Conservation (phyloP, 2,329 filamentous ascomycete species). For the Fonsecaea erecta region DNA sequence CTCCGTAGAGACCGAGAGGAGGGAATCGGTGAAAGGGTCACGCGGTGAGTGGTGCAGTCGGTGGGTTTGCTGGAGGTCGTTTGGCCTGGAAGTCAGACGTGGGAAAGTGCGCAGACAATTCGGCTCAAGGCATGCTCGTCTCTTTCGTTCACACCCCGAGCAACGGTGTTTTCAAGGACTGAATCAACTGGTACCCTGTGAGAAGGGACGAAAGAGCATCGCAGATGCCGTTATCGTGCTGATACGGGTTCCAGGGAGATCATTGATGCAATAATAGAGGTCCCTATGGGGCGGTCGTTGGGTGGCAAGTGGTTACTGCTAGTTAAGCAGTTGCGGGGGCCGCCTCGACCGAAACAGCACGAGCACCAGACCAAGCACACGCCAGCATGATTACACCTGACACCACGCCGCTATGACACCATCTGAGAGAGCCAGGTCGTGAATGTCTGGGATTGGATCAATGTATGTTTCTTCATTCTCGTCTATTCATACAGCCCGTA, state of each 20-base stretch:
- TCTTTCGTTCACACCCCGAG: background rate
- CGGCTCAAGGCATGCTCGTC: constrained; percentile 14
- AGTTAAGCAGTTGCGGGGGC: constrained; percentile 26
- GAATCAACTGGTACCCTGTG: background rate
- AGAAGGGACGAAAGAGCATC: constrained; percentile 7
- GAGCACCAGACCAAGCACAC: constrained; percentile 4
- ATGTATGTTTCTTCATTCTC: constrained; percentile 1
- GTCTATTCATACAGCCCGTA: constrained; percentile 25
- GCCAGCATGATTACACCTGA: background rate
- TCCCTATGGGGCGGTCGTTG: constrained; percentile 21
- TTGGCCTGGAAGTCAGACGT: constrained; percentile 2
- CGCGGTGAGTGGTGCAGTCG: constrained; percentile 17
- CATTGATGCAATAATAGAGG: constrained; percentile 21
- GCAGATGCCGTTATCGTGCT: constrained; percentile 24
- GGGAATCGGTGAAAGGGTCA: constrained; percentile 16
- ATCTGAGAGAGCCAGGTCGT: background rate
- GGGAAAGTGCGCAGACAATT: background rate
- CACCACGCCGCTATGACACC: background rate
- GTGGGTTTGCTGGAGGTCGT: constrained; percentile 10
- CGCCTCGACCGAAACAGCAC: constrained; percentile 8
- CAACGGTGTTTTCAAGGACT: background rate
- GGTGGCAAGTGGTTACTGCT: constrained; percentile 22
- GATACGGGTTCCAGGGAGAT: constrained; percentile 20
- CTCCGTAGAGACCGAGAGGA: background rate
- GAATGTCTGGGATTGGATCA: background rate